Base-by-base conservation (phyloP, 176 grass and related monocot genomes). In the Zoysia pacifica region DNA sequence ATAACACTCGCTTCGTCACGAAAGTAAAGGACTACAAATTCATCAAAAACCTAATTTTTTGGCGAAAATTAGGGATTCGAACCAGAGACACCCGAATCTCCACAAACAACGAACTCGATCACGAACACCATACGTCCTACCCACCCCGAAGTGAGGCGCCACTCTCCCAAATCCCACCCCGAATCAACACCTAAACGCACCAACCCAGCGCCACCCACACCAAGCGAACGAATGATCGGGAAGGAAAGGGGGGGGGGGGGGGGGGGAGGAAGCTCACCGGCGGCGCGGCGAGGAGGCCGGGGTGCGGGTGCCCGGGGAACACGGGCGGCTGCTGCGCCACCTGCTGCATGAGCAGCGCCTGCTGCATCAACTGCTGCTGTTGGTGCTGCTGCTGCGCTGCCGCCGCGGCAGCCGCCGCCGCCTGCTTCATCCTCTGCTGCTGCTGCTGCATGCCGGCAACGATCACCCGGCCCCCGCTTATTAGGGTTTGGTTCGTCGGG, bases 271-370 rank as follows among this genome's bases (percentile, higher is more conserved):
- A 41, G 16, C 61, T n/a, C 4, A 85, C 96, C 90, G 89, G 92
- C 75, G 92, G 90, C 48, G 96, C 78, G 13, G 96, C 86, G 35
- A 98, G 74, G 90, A 94, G 92, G 51, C 96, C 92, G 18, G 95
- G 92, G 62, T 93, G 93, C 77, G 83, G 82, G 11, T 93, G 94
- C 46, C 83, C 79, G 3, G 88, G 91, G 86, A 94, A 98, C 72
- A 94, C 35, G 56, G 93, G 82, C 88, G 93, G 81, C 82, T 84
- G 92, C 83, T 85, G 92, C 63, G 73, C 65, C 81, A 53, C 69
- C n/a, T 93, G 91, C 61, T 92, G 91, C 79, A 91, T 70, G 79
- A 94, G 91, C 82, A 91, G 64, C 41, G 89, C 82, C 82, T 92
- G 91, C 87, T 94, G 91, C 94, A 94, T 94, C 73, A 88, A 70